Evolutionary conservation across 129 eudicot species (phyloP), one percentile per base, ranked within the genome.

Genomic region (Tagetes erecta): DNA sequence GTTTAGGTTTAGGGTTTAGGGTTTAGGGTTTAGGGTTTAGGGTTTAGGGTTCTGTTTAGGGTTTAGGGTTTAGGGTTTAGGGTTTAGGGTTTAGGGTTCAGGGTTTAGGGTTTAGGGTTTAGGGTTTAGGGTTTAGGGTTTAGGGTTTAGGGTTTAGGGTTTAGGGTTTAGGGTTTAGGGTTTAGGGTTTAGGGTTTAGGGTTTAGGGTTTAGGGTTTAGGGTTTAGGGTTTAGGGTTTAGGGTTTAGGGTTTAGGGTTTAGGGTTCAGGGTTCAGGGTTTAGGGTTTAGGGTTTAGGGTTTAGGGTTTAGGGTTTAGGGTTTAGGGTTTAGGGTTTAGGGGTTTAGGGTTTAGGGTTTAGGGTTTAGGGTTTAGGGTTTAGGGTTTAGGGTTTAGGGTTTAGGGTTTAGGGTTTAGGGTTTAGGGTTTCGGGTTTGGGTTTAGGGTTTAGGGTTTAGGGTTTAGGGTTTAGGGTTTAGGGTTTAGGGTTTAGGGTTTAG

Each of bases 121-220:
- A 55, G 62, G 62, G 62, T 55, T 55, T 55, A 55, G 62, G 62
- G 62, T 55, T 47, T 47, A 47, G 62, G 62, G 62, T 55, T 55
- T 55, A 55, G 62, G 62, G n/a, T n/a, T n/a, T n/a, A n/a, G n/a
- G n/a, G n/a, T n/a, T n/a, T n/a, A n/a, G n/a, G n/a, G n/a, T n/a
- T 55, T 55, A 4, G 10, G 62, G 62, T 14, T 55, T 55, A 4
- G 10, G 62, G 62, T 14, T 55, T 55, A 4, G 10, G 62, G 62
- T 14, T 55, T 55, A 4, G 10, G 62, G 62, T 14, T 55, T 55
- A 4, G 10, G 62, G 62, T 14, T 55, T 55, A 4, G 10, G 62
- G 62, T 14, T 55, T 55, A 4, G 10, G 62, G 62, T 14, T 55
- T 55, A 4, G 10, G 62, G 62, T 14, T 55, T 55, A 4, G 10